These are phyloP conservation scores for Geotrichum carabidarum DNA, from an alignment of 1,139 yeast species.

Conservation along the genomic window DNA sequence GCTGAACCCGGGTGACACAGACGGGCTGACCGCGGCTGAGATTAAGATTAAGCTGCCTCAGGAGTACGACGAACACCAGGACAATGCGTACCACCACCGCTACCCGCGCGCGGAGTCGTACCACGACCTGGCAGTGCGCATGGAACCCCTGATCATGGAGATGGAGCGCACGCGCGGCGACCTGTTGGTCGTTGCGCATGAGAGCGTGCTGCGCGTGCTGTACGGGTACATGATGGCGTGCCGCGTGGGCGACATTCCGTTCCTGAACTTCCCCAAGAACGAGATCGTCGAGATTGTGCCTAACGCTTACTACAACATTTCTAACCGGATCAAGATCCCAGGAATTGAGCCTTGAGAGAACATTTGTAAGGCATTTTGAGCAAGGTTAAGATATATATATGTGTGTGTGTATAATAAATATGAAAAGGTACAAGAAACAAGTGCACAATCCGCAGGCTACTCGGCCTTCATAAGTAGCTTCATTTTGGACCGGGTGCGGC, in stretches of 20 bases:
- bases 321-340: conserved; percentile 48
- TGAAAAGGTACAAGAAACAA: not conserved
- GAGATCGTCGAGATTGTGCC: conserved; percentile 84
- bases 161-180: conserved; percentile 90
- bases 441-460: conserved; percentile 6
- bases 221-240: conserved; percentile 95
- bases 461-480: conserved; percentile 31
- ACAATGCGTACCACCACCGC: conserved; percentile 89
- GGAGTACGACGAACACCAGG: conserved; percentile 59
- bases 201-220: conserved; percentile 77
- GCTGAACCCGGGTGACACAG: conserved; percentile 85
- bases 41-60: conserved; percentile 56
- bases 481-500: conserved; percentile 24
- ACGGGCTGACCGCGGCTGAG: conserved; percentile 58
- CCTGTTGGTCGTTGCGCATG: conserved; percentile 86
- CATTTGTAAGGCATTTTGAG: not conserved
- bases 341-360: conserved; percentile 25
- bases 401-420: not conserved
- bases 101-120: conserved; percentile 91
- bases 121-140: conserved; percentile 89
- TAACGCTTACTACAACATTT: conserved; percentile 77
- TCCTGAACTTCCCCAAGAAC: conserved; percentile 66
- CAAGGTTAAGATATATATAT: not conserved
- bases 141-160: conserved; percentile 88
- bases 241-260: conserved; percentile 79